Evolutionary conservation across 345 rosid species (phyloP).

Genomic region (Punica granatum): DNA sequence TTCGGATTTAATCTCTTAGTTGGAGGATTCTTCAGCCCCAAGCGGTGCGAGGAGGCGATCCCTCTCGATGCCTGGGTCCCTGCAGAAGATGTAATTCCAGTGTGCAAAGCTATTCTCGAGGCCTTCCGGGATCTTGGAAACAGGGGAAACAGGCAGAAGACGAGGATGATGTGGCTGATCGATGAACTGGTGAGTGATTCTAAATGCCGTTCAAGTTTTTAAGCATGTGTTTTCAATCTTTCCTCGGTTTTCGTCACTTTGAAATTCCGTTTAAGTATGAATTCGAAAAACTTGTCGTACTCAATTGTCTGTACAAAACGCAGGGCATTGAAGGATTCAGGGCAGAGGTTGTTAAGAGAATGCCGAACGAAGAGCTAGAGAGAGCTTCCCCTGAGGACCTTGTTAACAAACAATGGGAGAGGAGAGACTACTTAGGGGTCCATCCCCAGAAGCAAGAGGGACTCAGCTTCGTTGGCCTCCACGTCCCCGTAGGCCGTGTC

Average conservation of each 20-base stretch:
- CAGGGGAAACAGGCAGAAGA: conserved; percentile 85
- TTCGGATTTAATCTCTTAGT: conserved; percentile 89
- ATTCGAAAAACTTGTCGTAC: neutral
- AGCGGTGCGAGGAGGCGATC: conserved; percentile 80
- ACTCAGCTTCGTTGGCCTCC: conserved; percentile 69
- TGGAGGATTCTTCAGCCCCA: conserved; percentile 93
- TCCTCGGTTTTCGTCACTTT: neutral
- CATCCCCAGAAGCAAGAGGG: conserved; percentile 90
- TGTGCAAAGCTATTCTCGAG: conserved; percentile 75
- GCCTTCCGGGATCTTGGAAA: conserved; percentile 83
- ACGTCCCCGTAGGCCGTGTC: conserved; percentile 81
- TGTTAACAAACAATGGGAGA: conserved; percentile 69
- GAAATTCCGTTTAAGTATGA: neutral
- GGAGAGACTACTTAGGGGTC: conserved; percentile 77
- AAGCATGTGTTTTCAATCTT: neutral
- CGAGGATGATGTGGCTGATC: conserved; percentile 98
- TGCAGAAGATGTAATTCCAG: conserved; percentile 59
- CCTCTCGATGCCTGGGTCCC: conserved; percentile 97
- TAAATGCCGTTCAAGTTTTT: neutral
- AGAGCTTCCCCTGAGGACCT: conserved; percentile 62
- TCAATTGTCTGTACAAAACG: conserved; percentile 5
- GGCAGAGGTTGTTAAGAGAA: conserved; percentile 64
- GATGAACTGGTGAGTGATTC: conserved; percentile 72
- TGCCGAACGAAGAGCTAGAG: conserved; percentile 55
- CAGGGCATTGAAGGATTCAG: conserved; percentile 89